phyloP scores from a whole-genome alignment of 192 early-diverging fungal species.

The Coemansia sp. region DNA sequence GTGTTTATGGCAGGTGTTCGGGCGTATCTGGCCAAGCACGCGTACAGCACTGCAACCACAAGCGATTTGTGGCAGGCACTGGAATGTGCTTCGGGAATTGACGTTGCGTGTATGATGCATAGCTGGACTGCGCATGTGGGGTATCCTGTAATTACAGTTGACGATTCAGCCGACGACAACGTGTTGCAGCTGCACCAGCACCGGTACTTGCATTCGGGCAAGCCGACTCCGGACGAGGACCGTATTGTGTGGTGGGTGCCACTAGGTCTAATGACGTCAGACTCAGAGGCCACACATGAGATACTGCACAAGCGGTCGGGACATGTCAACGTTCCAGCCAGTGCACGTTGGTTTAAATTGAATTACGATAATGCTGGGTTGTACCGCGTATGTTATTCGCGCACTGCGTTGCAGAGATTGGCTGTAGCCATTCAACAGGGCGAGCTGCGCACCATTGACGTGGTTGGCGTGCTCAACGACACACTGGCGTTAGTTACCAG shows the following conservation, averaged over 20 bases:
- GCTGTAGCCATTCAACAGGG: constrained; percentile 54
- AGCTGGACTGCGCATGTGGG: constrained; percentile 70
- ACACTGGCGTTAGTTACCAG: constrained; percentile 71
- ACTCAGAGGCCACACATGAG: neutral
- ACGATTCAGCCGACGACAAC: constrained; percentile 54
- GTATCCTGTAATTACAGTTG: constrained; percentile 65
- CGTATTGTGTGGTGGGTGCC: constrained; percentile 66
- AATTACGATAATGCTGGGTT: constrained; percentile 79
- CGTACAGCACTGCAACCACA: constrained; percentile 70
- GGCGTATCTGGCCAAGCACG: constrained; percentile 64
- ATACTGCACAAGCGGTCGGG: constrained; percentile 45
- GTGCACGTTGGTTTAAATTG: constrained; percentile 72
- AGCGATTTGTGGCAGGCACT: constrained; percentile 75
- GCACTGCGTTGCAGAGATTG: constrained; percentile 53
- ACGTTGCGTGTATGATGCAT: constrained; percentile 68
- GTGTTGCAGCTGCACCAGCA: constrained; percentile 56
- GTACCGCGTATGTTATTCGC: constrained; percentile 80
- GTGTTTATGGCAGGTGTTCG: constrained; percentile 54
- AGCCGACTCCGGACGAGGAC: constrained; percentile 59
- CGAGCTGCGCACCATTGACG: constrained; percentile 68
- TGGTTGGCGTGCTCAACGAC: constrained; percentile 82
- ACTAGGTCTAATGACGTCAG: constrained; percentile 36
- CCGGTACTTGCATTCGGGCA: constrained; percentile 67
- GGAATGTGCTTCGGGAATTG: constrained; percentile 58
- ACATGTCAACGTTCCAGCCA: constrained; percentile 29